Evolutionary conservation across 495 filamentous ascomycete genomes (phyloP).

Genomic region (Pseudevernia furfuracea): DNA sequence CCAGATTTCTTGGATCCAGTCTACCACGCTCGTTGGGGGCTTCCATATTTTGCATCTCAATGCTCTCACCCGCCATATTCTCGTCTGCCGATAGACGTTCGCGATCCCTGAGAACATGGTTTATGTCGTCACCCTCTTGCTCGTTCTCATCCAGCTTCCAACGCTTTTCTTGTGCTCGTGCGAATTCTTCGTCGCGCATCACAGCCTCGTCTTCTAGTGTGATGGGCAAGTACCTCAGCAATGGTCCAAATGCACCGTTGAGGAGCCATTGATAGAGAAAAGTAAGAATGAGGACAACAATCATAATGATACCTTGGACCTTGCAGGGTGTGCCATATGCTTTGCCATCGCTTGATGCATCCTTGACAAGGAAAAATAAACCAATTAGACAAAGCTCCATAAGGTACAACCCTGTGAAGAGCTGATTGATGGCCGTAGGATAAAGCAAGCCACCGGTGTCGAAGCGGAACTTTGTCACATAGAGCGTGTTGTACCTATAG

Average conservation of each 20-base stretch:
- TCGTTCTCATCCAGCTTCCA: constrained; percentile 45
- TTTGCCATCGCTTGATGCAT: constrained; percentile 45
- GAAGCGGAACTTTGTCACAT: constrained; percentile 81
- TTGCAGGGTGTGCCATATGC: constrained; percentile 45
- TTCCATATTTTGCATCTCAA: constrained; percentile 55
- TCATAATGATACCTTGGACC: constrained; percentile 86
- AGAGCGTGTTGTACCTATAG: constrained; percentile 93
- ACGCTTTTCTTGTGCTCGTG: constrained; percentile 60
- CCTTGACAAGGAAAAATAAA: constrained; percentile 77
- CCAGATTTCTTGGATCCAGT: constrained; percentile 23
- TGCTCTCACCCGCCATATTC: constrained; percentile 41
- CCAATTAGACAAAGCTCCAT: constrained; percentile 90
- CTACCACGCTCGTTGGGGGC: constrained; percentile 25
- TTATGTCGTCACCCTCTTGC: constrained; percentile 39
- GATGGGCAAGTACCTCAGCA: constrained; percentile 85
- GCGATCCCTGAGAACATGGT: constrained; percentile 39
- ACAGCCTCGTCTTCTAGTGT: constrained; percentile 94
- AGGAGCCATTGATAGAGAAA: constrained; percentile 73
- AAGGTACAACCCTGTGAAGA: constrained; percentile 89
- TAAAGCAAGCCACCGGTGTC: constrained; percentile 94
- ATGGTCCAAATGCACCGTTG: constrained; percentile 76
- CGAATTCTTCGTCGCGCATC: constrained; percentile 79
- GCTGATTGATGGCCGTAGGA: constrained; percentile 88
- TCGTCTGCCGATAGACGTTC: constrained; percentile 32
- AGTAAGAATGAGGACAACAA: constrained; percentile 62